Conservation (phyloP, 495 filamentous ascomycete species). For the Rhizodiscina lignyota region DNA sequence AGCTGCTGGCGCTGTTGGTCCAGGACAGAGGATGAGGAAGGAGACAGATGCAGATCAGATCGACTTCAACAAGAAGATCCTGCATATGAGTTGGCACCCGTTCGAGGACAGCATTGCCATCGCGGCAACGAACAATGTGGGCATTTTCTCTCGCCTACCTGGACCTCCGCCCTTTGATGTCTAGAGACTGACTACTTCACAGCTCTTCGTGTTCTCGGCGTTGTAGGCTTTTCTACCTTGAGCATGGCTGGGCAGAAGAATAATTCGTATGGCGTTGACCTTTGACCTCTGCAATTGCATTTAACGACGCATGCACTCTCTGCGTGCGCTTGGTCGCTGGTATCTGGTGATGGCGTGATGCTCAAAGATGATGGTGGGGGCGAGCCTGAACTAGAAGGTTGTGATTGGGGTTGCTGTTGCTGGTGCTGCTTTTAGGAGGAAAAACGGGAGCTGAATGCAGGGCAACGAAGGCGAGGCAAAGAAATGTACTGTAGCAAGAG, state of each 20-base stretch:
- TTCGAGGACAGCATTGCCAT: slow-evolving; percentile 99
- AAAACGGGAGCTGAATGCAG: too few species aligned
- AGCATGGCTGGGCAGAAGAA: not conserved
- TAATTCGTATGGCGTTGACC: too few species aligned
- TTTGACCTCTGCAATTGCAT: too few species aligned
- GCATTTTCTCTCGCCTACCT: slow-evolving; percentile 13
- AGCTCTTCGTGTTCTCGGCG: slow-evolving; percentile 98
- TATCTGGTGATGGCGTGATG: not conserved
- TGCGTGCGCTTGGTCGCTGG: not conserved
- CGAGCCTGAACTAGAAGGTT: not conserved
- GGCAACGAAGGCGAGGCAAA: too few species aligned
- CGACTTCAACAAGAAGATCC: slow-evolving; percentile 99
- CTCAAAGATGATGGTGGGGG: not conserved
- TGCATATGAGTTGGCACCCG: slow-evolving; percentile 99
- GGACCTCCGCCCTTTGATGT: slow-evolving; percentile 10
- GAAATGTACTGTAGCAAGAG: too few species aligned
- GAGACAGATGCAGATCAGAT: slow-evolving; percentile 99
- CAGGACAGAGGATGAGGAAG: slow-evolving; percentile 90
- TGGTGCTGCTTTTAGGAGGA: too few species aligned
- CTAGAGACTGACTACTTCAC: slow-evolving; percentile 10
- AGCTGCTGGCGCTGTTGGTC: slow-evolving; percentile 54
- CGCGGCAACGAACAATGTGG: slow-evolving; percentile 97
- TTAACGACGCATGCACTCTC: too few species aligned
- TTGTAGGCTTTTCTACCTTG: slow-evolving; percentile 38
- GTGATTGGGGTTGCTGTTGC: too few species aligned